Evolutionary conservation across 306 rosid species (phyloP).

Genomic region (Malus asiatica): DNA sequence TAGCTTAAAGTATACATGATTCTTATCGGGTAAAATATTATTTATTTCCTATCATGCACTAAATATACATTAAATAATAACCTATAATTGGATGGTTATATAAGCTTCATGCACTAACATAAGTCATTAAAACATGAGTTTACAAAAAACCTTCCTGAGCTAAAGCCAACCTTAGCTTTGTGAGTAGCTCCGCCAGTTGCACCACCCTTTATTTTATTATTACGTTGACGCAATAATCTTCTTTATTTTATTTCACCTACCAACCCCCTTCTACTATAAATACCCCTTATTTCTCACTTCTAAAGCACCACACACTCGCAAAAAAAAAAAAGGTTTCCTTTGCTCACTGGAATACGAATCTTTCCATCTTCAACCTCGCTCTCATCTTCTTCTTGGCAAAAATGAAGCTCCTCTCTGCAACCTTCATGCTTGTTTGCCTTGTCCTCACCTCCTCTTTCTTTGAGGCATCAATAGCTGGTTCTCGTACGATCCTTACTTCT

Average conservation of each 20-base stretch:
- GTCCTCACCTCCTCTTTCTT: constrained; percentile 45
- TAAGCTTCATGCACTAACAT: too few relatives aligned
- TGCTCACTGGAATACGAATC: background rate
- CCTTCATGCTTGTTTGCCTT: constrained; percentile 43
- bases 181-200: too few relatives aligned
- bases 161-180: too few relatives aligned
- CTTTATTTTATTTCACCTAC: background rate
- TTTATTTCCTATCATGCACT: too few relatives aligned
- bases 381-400: background rate
- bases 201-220: too few relatives aligned
- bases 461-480: constrained; percentile 42
- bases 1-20: too few relatives aligned
- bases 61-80: too few relatives aligned
- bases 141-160: too few relatives aligned
- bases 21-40: too few relatives aligned
- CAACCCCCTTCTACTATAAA: constrained; percentile 13
- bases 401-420: constrained; percentile 49
- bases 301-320: background rate
- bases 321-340: background rate
- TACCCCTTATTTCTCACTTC: background rate
- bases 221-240: background rate
- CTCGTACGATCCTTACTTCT: constrained; percentile 32
- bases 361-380: background rate
- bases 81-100: too few relatives aligned
- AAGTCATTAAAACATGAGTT: too few relatives aligned